Conservation (phyloP, 768 basidiomycete species). For the Dictyophora rubrovolvata region DNA sequence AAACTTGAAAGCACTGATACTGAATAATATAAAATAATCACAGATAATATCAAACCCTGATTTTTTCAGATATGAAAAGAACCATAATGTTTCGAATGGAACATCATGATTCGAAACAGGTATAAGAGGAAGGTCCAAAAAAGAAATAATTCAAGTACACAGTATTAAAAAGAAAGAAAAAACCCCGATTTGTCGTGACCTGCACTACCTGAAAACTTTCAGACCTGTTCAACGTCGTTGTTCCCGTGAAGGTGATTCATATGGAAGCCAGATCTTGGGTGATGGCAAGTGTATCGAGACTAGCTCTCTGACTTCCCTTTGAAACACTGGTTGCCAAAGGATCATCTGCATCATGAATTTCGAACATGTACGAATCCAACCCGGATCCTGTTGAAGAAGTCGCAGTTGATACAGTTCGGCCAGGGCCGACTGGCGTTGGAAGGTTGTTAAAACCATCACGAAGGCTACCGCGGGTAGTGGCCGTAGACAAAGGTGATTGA, state of each 20-base stretch:
- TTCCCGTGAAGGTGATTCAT: conserved; percentile 28
- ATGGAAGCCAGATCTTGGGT: conserved; percentile 79
- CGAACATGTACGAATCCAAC: conserved; percentile 80
- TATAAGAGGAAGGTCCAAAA: not conserved
- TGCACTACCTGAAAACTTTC: not conserved
- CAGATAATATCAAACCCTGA: no score
- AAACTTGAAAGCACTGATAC: no score
- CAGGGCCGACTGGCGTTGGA: not conserved
- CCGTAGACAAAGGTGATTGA: conserved; percentile 10
- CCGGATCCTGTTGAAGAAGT: conserved; percentile 65
- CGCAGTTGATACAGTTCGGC: conserved; percentile 51
- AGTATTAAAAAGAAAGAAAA: not conserved
- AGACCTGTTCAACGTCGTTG: not conserved
- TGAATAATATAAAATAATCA: no score
- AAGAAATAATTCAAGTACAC: no score
- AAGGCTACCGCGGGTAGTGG: conserved; percentile 3
- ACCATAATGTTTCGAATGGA: no score
- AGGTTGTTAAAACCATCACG: not conserved
- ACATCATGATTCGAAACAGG: not conserved
- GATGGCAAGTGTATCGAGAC: conserved; percentile 74
- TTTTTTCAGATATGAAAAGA: no score
- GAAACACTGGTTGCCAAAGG: conserved; percentile 23
- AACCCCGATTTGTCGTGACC: not conserved
- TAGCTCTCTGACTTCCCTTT: conserved; percentile 43
- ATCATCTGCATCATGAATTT: conserved; percentile 51